phyloP scores from a whole-genome alignment of 345 rosid genomes.

The Salix viminalis region DNA sequence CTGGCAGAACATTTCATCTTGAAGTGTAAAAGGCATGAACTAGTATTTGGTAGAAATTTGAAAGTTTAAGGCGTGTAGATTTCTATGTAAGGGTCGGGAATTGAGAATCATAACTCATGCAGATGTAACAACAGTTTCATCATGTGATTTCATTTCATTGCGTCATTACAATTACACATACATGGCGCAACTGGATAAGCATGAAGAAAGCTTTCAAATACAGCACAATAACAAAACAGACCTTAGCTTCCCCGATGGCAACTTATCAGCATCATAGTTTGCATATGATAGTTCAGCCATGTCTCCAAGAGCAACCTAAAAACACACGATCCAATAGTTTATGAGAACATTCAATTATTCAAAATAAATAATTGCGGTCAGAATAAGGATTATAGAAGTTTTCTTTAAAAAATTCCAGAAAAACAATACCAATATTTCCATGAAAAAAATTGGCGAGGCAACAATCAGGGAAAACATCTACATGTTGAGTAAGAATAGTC shows the following conservation, averaged over 20 bases:
- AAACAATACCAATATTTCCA: no score
- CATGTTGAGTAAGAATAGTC: not conserved
- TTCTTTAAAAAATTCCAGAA: no score
- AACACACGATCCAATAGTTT: not conserved
- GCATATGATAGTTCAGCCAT: conserved; percentile 63
- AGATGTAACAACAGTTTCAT: not conserved
- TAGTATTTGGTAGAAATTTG: not conserved
- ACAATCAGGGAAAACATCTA: no score
- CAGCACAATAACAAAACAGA: conserved; percentile 16
- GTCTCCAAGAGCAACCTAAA: conserved; percentile 87
- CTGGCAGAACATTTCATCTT: not conserved
- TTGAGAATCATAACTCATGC: not conserved
- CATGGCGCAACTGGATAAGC: not conserved
- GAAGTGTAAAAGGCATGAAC: not conserved
- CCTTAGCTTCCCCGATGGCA: conserved; percentile 85
- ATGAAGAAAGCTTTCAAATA: not conserved
- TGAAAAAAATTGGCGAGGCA: no score
- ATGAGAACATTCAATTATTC: not conserved
- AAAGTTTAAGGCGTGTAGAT: not conserved
- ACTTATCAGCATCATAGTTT: conserved; percentile 60
- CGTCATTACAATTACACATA: not conserved
- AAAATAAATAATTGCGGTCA: not conserved
- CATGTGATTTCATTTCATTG: not conserved
- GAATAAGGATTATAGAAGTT: no score
- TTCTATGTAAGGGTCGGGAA: not conserved